phyloP scores from a whole-genome alignment of 2,329 filamentous ascomycete species.

The Blastomyces percursus region DNA sequence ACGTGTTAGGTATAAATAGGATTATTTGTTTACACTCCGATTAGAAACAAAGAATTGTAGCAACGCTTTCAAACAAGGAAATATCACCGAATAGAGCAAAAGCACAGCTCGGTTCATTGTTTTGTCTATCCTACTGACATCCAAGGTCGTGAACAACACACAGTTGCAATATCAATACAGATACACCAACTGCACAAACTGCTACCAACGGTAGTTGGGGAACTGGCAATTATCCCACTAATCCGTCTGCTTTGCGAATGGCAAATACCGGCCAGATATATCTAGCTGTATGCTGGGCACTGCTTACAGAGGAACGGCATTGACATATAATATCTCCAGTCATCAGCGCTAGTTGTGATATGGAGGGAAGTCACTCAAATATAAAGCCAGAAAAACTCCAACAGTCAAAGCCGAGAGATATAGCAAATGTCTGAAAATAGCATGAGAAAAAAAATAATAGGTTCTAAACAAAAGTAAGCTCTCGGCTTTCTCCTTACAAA shows the following conservation, averaged over 20 bases:
- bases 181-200: neutral
- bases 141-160: neutral
- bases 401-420: neutral
- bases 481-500: no score
- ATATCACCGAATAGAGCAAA: neutral
- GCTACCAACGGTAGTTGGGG: neutral
- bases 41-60: neutral
- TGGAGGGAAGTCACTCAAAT: neutral
- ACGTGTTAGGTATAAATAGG: no score
- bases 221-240: neutral
- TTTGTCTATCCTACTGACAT: neutral
- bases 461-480: no score
- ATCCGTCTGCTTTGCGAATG: no score
- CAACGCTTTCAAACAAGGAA: neutral
- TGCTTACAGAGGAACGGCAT: no score
- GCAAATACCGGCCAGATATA: no score
- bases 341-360: neutral
- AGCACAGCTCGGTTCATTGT: neutral
- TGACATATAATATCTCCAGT: neutral
- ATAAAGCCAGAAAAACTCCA: neutral
- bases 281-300: no score
- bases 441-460: neutral
- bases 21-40: neutral
- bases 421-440: neutral
- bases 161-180: neutral